Base-by-base conservation (phyloP, 441 rosid genomes). In the Populus tomentosa region DNA sequence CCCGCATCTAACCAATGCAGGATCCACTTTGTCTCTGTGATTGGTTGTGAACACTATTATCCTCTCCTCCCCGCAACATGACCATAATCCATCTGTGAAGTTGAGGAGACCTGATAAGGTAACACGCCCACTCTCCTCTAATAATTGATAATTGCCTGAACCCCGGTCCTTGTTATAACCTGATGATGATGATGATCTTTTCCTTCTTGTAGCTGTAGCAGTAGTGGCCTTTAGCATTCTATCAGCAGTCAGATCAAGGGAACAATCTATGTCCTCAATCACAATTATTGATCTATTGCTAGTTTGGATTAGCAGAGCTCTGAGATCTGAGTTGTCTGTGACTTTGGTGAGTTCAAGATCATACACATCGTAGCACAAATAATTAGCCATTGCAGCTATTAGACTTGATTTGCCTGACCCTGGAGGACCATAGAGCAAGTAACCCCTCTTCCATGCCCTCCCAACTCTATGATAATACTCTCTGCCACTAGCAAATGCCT, bases 81-180 rank as follows among this genome's bases (percentile, higher is more conserved):
- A 93, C 98, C 99, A 95, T 66, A 95, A 83, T 78, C 98, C 99
- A 36, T 95, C 96, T 0, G 96, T 93, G 75, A 95, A 95, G 82
- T 93, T 95, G 87, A 95, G 73, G 16, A 95, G 73, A 61, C 99
- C 98, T 2, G 98, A 95, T 4, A 95, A 83, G 6, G 98, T 95
- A 5, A 91, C 84, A 82, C 69, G 91, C 86, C 78, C 86, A 86
- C 40, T 88, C 87, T 46, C 87, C 90, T 42, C 79, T 87, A 61
- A 23, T n/a, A 61, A 61, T 2, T 61, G 65, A 21, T 80, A 87
- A 33, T 84, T 86, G 1, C 81, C 88, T 8, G 80, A 81, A 2
- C 28, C 78, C 87, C 20, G 83, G 73, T 76, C 83, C 90, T 40
- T 64, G 20, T 76, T 87, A 61, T 70, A 83, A 61, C 65, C 63